Base-by-base conservation (phyloP, 805 yeast species). In the Cyberlindnera maclurae region DNA sequence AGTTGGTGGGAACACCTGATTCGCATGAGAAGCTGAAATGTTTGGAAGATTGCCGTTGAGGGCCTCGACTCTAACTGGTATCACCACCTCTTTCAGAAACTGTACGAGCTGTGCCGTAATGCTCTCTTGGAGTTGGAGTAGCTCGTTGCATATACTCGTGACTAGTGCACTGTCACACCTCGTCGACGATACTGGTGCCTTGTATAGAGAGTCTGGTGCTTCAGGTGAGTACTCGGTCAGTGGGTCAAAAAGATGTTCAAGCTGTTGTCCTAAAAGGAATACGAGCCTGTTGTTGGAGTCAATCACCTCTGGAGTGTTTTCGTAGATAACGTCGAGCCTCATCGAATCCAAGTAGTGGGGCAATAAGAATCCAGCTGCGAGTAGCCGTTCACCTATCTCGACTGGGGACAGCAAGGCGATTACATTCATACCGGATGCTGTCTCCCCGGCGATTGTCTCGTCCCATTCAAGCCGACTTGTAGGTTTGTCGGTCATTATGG, bases 151-250 rank as follows among this genome's bases (percentile, higher is more conserved):
- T 3, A 87, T 71, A 0, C 80, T 65, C 26, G 60, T 64, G 1
- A 79, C 59, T 12, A 73, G 60, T 17, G 54, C 57, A 15, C 9
- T 29, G 12, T 64, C 62, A 40, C 67, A 68, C 4, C 35, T 32
- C 31, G 38, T 40, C 12, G 47, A 29, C 2, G 41, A 35, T 1
- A 52, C 55, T 2, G 94, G 95, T 0, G 86, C 77, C 36, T 59
- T 67, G 55, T 90, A 89, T 2, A 73, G 67, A 41, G 72, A 67
- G 44, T 82, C 90, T 29, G 95, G 76, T 24, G 80, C 77, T 58
- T 90, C 96, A 0, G 97, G 97, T 0, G 94, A 84, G 57, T 90
- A 90, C 59, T 89, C 97, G 5, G 85, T 71, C 39, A 88, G 62
- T 1, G 97, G 96, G 52, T 90, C 94, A 59, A 90, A 90, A 29